These are phyloP conservation scores for Backusella sp. DNA, from an alignment of 192 early-diverging fungal species.

Conservation along the genomic window DNA sequence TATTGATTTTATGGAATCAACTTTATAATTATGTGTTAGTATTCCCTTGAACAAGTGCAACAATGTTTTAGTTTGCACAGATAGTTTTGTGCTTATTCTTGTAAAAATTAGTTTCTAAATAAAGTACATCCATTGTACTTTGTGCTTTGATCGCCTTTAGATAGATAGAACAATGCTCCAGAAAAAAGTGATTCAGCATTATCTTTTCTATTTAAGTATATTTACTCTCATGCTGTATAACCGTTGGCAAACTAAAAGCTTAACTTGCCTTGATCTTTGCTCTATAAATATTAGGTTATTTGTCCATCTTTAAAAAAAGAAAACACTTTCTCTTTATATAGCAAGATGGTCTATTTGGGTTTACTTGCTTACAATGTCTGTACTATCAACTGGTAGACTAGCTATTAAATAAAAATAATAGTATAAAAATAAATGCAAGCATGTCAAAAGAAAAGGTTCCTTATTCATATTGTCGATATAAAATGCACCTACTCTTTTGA, in stretches of 20 bases:
- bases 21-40: neutral
- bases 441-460: neutral
- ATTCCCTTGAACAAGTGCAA: conserved; percentile 7
- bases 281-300: no score
- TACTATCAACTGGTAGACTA: neutral
- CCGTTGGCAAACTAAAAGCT: neutral
- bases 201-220: neutral
- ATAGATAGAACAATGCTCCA: neutral
- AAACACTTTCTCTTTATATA: neutral
- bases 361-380: neutral
- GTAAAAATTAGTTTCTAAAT: neutral
- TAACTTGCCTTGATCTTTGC: neutral
- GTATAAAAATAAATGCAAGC: neutral
- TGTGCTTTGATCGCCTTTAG: neutral
- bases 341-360: neutral
- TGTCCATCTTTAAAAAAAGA: neutral
- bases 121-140: neutral
- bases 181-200: neutral
- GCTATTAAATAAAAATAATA: neutral
- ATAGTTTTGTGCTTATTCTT: neutral
- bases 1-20: neutral
- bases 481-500: neutral
- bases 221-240: neutral
- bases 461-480: neutral
- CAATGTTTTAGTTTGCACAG: neutral